Evolutionary conservation across 2,329 filamentous ascomycete genomes (phyloP), one percentile per base, ranked within the genome.

Genomic region (Sarocladium strictum): DNA sequence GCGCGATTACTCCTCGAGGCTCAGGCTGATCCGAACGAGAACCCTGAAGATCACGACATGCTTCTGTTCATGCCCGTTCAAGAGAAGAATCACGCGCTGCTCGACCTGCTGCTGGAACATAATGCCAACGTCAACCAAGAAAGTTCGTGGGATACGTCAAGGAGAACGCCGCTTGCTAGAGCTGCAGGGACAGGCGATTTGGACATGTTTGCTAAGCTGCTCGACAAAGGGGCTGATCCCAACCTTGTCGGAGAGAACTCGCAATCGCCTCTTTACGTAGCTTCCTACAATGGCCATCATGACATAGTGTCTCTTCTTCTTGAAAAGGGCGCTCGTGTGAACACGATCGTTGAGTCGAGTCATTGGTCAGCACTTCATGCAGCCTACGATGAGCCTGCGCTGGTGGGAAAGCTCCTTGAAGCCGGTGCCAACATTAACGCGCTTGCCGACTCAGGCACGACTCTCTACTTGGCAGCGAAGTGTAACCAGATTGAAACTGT

Each of bases 351-450:
- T 50, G 62, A 65, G 9, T 68, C 66, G 33, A 67, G 62, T 62
- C 67, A 59, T 68, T 69, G 57, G 58, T 78, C 59, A 65, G 73
- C 63, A 58, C 71, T 67, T 63, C 75, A 60, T 64, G 62, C 60
- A 56, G 71, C 65, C 64, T 76, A 51, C 3, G 65, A 65, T 5
- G 56, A 57, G 15, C 2, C 59, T 0, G 55, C 58, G 0, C 54
- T 72, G 3, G 62, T 67, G 5, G 52, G 58, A 3, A 54, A 58
- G 1, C 55, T 73, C 3, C 57, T 74, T 1, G 52, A 55, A 21
- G 54, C 58, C 1, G 66, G 68, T 0, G 67, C 67, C 0, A 59
- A 65, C 40, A 54, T 71, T 1, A 63, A 72, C n/a, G 62, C 58
- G 52, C 63, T 47, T 11, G 19, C 29, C 3, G 32, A 52, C 21